A percentile compares a stretch with the other conserved stretches of the same genome.
Evolutionary conservation across 352 stramenopile genomes (phyloP).

Genomic region (Globisporangium nagaii): DNA sequence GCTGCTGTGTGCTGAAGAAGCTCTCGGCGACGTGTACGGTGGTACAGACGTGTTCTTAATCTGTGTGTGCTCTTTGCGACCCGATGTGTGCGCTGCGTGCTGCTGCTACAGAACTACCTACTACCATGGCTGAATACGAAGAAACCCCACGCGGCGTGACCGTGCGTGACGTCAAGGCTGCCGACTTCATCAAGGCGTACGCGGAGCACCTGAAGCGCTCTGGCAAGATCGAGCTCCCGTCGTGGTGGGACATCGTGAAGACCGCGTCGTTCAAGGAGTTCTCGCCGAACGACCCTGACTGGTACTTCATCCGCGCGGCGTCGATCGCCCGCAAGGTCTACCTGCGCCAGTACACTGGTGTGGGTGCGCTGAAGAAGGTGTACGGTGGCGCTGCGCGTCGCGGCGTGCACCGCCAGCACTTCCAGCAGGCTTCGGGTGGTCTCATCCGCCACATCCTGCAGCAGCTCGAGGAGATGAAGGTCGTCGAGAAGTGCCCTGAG

Average conservation of each 20-base stretch:
- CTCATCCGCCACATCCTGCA: constrained; percentile 97
- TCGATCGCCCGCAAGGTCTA: constrained; percentile 99
- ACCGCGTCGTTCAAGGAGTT: constrained; percentile 98
- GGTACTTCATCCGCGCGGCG: constrained; percentile 98
- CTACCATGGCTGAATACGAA: constrained; percentile 86
- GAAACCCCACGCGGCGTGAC: constrained; percentile 89
- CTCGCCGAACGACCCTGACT: constrained; percentile 96
- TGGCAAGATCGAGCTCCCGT: constrained; percentile 97
- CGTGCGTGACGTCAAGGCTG: constrained; percentile 95
- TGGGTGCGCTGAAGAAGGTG: constrained; percentile 97
- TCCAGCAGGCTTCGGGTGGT: constrained; percentile 93
- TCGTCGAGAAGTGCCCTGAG: constrained; percentile 93
- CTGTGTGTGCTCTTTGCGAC: constrained; percentile 12
- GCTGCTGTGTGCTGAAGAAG: too few relatives aligned
- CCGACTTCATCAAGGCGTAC: constrained; percentile 98
- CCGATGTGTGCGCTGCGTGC: neutral
- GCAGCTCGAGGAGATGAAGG: constrained; percentile 98
- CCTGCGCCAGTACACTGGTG: constrained; percentile 94
- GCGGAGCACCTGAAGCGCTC: constrained; percentile 98
- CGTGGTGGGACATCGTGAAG: constrained; percentile 98
- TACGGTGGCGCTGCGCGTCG: constrained; percentile 93
- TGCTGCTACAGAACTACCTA: constrained; percentile 46
- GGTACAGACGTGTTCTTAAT: constrained; percentile 92
- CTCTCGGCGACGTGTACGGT: constrained; percentile 50
- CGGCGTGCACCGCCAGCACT: constrained; percentile 94